A percentile compares a stretch with the other conserved stretches of the same genome.
These are phyloP conservation scores for Arthrobotrys musiformis DNA, from an alignment of 2,329 filamentous ascomycete species.

Conservation along the genomic window DNA sequence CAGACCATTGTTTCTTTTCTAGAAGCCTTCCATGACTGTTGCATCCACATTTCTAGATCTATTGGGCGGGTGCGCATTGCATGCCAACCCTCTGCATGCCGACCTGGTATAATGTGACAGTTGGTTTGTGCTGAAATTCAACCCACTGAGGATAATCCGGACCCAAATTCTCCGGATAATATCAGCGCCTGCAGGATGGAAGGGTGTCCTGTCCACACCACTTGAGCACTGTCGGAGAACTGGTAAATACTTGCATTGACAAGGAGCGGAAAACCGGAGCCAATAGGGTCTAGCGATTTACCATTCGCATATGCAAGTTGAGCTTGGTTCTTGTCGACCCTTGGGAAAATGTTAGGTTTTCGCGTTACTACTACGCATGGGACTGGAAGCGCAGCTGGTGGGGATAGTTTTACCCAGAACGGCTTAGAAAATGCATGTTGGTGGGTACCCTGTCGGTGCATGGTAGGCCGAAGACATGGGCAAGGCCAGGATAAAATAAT, in stretches of 20 bases:
- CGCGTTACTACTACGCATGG: not conserved
- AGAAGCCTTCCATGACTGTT: conserved; percentile 38
- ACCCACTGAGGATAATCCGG: conserved; percentile 47
- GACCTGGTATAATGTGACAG: conserved; percentile 8
- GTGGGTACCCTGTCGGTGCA: conserved; percentile 33
- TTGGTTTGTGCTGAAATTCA: conserved; percentile 7
- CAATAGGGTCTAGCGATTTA: conserved; percentile 4
- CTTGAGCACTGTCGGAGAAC: not conserved
- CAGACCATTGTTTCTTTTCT: conserved; percentile 15
- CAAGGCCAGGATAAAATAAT: conserved; percentile 4
- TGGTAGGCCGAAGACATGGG: conserved; percentile 28
- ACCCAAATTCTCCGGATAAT: conserved; percentile 51
- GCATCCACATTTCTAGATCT: not conserved
- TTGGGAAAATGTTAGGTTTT: conserved; percentile 2
- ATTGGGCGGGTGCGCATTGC: not conserved
- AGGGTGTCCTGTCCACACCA: conserved; percentile 4
- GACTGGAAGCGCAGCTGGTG: not conserved
- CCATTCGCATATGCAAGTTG: conserved; percentile 14
- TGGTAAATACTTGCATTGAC: conserved; percentile 3
- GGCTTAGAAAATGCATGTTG: not conserved
- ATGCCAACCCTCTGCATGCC: not conserved
- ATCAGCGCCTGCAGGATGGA: conserved; percentile 5
- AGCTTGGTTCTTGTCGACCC: conserved; percentile 1
- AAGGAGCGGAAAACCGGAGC: conserved; percentile 6
- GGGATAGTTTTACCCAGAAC: conserved; percentile 31